These are phyloP conservation scores for Daldinia bambusicola DNA, from an alignment of 495 filamentous ascomycete species.

Conservation along the genomic window DNA sequence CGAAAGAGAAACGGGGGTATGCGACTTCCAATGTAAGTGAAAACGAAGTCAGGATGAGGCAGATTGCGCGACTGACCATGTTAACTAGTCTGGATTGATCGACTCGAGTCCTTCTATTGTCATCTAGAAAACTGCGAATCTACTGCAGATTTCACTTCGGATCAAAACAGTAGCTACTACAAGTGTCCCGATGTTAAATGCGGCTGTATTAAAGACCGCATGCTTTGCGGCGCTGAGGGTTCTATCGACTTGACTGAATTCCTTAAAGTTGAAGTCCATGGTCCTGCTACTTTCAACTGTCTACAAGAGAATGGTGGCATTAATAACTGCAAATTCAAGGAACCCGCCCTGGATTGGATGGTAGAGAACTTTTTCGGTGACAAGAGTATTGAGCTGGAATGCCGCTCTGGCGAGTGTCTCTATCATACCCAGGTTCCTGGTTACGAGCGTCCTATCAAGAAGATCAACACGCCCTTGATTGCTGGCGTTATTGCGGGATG, in stretches of 20 bases:
- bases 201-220: conserved; percentile 87
- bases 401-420: conserved; percentile 89
- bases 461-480: conserved; percentile 97
- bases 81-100: conserved; percentile 85
- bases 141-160: conserved; percentile 69
- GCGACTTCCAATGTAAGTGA: conserved; percentile 89
- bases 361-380: conserved; percentile 92
- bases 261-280: conserved; percentile 78
- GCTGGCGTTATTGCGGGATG: conserved; percentile 91
- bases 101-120: conserved; percentile 96
- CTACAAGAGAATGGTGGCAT: conserved; percentile 67
- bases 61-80: conserved; percentile 51
- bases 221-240: conserved; percentile 90
- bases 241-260: conserved; percentile 95
- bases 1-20: conserved; percentile 73
- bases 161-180: conserved; percentile 85
- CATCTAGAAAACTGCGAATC: conserved; percentile 83
- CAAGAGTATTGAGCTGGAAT: conserved; percentile 82
- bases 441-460: conserved; percentile 86
- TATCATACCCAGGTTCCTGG: conserved; percentile 92
- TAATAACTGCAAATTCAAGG: conserved; percentile 80
- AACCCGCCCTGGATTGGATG: conserved; percentile 88
- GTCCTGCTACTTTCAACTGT: conserved; percentile 84
- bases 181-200: conserved; percentile 85
- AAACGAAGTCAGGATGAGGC: not conserved